Base-by-base conservation (phyloP, 2,329 filamentous ascomycete genomes). In the Elsinoe perseae region DNA sequence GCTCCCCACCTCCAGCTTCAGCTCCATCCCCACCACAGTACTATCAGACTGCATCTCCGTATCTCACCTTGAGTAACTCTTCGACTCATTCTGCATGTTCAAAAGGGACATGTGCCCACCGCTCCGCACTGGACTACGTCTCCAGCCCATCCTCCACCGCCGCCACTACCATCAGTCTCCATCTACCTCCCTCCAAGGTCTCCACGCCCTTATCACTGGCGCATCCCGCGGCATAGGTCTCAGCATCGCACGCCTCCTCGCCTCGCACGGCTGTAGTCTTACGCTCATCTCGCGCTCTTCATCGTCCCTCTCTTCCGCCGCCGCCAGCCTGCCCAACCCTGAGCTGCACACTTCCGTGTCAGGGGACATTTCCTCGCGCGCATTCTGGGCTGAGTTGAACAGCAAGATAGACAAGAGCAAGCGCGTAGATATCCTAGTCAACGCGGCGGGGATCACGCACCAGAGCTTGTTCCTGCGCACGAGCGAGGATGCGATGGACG, bases 391-490 rank as follows among this genome's bases (percentile, higher is more conserved):
- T 8, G 20, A 23, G 1, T 23, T 61, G 16, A 7, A 18, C 9
- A 4, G 14, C 1, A 44, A 56, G 25, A 42, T 56, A 4, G 18
- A 44, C 28, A 23, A 42, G 12, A 43, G 52, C 4, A 43, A 55
- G 6, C 46, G 52, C 4, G 36, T 78, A 12, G 73, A 80, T 64
- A 74, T 92, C 27, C 78, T 95, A 1, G 78, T 95, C 61, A 95
- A 95, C 66, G 86, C 87, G 23, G 89, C 89, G 0, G 90, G 89
- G 8, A 75, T 90, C 20, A 77, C 84, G 0, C 83, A 89, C 62
- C 78, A 77, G 10, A 80, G 77, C 0, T 73, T 89, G 1, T 76
- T 93, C n/a, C 72, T 81, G 43, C 73, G 76, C 8, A 82, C 80
- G 1, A 64, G 70, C 0, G 66, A 77, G 0, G 67, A 72, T 0